A percentile compares a stretch with the other conserved stretches of the same genome.
Conservation (phyloP, 225 moss, liverwort and hornwort species). For the Sphagnum contortum region DNA sequence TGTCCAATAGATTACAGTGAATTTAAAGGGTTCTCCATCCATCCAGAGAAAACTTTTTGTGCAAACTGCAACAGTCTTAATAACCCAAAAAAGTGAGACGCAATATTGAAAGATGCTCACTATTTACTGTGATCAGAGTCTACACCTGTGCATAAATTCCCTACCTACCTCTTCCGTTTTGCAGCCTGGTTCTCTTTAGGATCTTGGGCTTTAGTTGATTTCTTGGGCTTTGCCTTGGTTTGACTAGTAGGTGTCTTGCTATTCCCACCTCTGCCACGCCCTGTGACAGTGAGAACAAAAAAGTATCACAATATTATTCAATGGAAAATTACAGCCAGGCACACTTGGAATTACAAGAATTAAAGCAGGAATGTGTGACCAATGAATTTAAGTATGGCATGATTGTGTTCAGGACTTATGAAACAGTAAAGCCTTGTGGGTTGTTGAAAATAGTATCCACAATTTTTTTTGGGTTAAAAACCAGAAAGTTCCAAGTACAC, state of each 20-base stretch:
- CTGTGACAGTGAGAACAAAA: conserved; percentile 10
- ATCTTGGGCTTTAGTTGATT: conserved; percentile 7
- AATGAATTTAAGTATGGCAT: neutral
- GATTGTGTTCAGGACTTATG: neutral
- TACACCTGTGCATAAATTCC: too few species aligned
- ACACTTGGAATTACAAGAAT: neutral
- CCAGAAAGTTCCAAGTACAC: too few species aligned
- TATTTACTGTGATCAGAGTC: too few species aligned
- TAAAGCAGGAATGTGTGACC: neutral
- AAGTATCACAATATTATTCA: neutral
- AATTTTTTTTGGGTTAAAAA: too few species aligned
- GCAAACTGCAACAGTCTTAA: too few species aligned
- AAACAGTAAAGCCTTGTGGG: neutral
- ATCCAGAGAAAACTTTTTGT: too few species aligned
- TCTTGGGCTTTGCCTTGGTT: conserved; percentile 21
- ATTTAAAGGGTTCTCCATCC: too few species aligned
- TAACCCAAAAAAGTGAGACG: too few species aligned
- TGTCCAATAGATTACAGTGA: too few species aligned
- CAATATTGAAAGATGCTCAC: too few species aligned
- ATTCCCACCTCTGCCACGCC: conserved; percentile 24
- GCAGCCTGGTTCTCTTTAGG: conserved; percentile 19
- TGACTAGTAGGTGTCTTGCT: conserved; percentile 10
- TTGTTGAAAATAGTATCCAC: too few species aligned
- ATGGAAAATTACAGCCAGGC: neutral
- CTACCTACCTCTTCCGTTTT: conserved; percentile 42